Base-by-base conservation (phyloP, 148 eudicot species). In the Fallopia convolvulus region DNA sequence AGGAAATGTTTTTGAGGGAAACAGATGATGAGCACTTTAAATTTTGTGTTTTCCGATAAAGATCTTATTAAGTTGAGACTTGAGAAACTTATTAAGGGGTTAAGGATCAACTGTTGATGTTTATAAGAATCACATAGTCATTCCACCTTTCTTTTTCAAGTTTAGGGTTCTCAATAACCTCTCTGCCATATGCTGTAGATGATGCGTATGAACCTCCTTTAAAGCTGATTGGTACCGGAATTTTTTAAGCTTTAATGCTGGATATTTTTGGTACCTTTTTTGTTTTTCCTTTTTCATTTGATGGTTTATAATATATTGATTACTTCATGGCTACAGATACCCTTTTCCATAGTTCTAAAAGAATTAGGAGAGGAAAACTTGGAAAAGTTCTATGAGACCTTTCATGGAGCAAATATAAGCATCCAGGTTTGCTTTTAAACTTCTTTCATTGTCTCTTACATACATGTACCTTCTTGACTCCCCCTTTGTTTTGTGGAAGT, bases 361-460 rank as follows among this genome's bases (percentile, higher is more conserved):
- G 80, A 82, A 65, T 84, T 79, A 60, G 87, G 80, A 44, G 87
- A 83, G 47, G 81, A 81, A 6, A 83, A 84, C 77, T 33, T 74
- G 39, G 92, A 84, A 75, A 88, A 77, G 39, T 79, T 88, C 56
- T 89, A 89, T 76, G 97, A 91, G 76, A 91, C 97, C 68, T 91
- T 83, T 76, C 97, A 91, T 78, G 97, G 97, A 79, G 87, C 87
- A 48, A 81, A 91, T 82, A 85, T 91, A 76, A 88, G 85, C 87
- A 87, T 91, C 74, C 97, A 91, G 93, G 97, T 88, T 78, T 63
- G 74, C 36, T 41, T 42, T 42, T 75, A 48, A 40, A 20, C 60
- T 32, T 49, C 30, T 75, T 33, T 44, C 49, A 61, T 33, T 26
- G 41, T 26, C 44, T 15, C 17, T 30, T 26, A 65, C 52, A 60